A percentile compares a stretch with the other conserved stretches of the same genome.
Evolutionary conservation across 2,329 filamentous ascomycete species (phyloP).

Genomic region (Botryotinia calthae): DNA sequence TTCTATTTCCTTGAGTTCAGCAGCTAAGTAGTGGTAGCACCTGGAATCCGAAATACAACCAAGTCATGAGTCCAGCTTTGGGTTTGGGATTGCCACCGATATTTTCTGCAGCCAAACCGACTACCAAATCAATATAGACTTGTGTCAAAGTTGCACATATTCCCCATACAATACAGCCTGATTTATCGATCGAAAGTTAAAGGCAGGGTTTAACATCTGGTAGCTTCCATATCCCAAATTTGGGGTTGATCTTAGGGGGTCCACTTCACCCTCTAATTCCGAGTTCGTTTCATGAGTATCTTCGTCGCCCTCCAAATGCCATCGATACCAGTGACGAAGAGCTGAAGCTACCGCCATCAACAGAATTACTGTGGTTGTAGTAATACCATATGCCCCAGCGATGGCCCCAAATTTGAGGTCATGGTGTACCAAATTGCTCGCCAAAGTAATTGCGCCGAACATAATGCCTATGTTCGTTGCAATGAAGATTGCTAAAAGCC

Average conservation of each 20-base stretch:
- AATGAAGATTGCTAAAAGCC: too few species aligned
- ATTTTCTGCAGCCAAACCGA: background rate
- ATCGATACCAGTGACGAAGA: background rate
- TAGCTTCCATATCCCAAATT: background rate
- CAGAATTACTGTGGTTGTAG: too few species aligned
- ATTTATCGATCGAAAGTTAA: background rate
- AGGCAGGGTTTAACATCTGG: too few species aligned
- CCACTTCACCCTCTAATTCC: background rate
- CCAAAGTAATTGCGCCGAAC: too few species aligned
- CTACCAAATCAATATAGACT: background rate
- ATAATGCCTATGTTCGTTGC: too few species aligned
- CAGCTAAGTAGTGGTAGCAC: background rate
- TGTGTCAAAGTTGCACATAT: background rate
- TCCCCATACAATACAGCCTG: background rate
- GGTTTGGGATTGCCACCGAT: background rate
- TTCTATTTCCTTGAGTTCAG: background rate
- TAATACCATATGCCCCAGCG: too few species aligned
- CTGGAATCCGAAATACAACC: background rate
- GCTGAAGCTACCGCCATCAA: background rate
- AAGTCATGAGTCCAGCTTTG: background rate
- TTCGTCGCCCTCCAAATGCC: background rate
- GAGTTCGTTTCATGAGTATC: background rate
- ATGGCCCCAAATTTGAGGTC: too few species aligned
- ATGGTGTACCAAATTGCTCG: too few species aligned
- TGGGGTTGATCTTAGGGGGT: background rate